These are phyloP conservation scores for Simmondsia chinensis DNA, from an alignment of 148 eudicot species.

Conservation along the genomic window DNA sequence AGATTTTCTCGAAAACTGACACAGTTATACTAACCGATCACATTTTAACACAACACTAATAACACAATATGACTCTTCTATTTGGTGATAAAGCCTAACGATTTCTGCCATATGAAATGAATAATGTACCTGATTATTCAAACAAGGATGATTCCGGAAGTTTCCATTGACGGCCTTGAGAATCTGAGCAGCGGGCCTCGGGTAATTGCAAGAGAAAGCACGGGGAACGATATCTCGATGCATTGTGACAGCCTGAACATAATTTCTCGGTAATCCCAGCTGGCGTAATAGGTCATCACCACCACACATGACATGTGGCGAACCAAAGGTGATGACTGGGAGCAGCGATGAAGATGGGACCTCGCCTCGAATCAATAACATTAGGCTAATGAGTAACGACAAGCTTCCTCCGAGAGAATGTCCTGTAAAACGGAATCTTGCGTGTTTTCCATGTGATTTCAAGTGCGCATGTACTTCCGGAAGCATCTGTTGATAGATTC, in stretches of 20 bases:
- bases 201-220: slow-evolving; percentile 91
- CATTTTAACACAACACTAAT: too few species aligned
- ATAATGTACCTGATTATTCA: slow-evolving; percentile 52
- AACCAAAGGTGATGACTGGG: slow-evolving; percentile 81
- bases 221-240: slow-evolving; percentile 97
- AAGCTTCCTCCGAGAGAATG: slow-evolving; percentile 98
- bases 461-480: slow-evolving; percentile 72
- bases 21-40: too few species aligned
- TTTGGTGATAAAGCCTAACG: too few species aligned
- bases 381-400: slow-evolving; percentile 70
- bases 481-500: slow-evolving; percentile 83
- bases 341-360: slow-evolving; percentile 70
- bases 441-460: slow-evolving; percentile 52
- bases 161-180: slow-evolving; percentile 84
- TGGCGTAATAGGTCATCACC: slow-evolving; percentile 65
- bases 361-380: slow-evolving; percentile 73
- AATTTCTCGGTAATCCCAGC: slow-evolving; percentile 73
- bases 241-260: slow-evolving; percentile 77
- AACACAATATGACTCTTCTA: too few species aligned
- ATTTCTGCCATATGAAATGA: background rate
- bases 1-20: too few species aligned
- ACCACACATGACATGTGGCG: slow-evolving; percentile 95
- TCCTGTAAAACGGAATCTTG: slow-evolving; percentile 86
- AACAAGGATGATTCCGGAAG: slow-evolving; percentile 86
- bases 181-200: slow-evolving; percentile 77